Percentiles rank a stretch among this genome's conserved stretches.
phyloP scores from a whole-genome alignment of 176 grass and related monocot species.

The Oryza nivara region DNA sequence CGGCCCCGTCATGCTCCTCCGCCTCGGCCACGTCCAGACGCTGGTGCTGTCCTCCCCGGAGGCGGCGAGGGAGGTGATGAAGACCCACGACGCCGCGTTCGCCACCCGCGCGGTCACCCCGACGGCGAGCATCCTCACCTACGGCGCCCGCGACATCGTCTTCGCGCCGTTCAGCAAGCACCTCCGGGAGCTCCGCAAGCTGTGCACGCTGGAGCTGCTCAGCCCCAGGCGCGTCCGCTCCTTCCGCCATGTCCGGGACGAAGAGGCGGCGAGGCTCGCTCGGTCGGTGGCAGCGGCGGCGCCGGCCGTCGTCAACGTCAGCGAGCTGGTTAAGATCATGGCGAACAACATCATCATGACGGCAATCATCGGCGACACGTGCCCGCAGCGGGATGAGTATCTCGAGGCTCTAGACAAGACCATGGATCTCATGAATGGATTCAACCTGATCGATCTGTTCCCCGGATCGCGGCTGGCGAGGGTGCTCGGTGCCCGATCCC shows the following conservation, averaged over 20 bases:
- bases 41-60: slow-evolving; percentile 59
- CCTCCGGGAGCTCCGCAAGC: not conserved
- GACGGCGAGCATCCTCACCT: slow-evolving; percentile 31
- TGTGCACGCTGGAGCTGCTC: not conserved
- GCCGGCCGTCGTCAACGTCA: slow-evolving; percentile 6
- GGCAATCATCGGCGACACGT: slow-evolving; percentile 25
- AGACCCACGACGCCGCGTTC: slow-evolving; percentile 57
- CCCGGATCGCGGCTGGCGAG: not conserved
- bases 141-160: slow-evolving; percentile 37
- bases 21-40: slow-evolving; percentile 48
- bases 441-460: slow-evolving; percentile 52
- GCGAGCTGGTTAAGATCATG: not conserved
- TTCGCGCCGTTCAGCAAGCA: slow-evolving; percentile 29
- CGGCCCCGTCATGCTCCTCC: slow-evolving; percentile 50
- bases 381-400: slow-evolving; percentile 32
- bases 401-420: slow-evolving; percentile 2
- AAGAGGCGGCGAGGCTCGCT: not conserved
- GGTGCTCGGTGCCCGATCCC: too few species aligned
- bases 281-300: not conserved
- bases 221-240: slow-evolving; percentile 5
- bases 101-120: slow-evolving; percentile 40
- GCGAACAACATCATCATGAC: slow-evolving; percentile 41
- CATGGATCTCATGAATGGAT: slow-evolving; percentile 34
- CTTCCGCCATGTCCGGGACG: not conserved
- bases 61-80: slow-evolving; percentile 57